Conservation (phyloP, 805 yeast species). For the Yamadazyma olivae region DNA sequence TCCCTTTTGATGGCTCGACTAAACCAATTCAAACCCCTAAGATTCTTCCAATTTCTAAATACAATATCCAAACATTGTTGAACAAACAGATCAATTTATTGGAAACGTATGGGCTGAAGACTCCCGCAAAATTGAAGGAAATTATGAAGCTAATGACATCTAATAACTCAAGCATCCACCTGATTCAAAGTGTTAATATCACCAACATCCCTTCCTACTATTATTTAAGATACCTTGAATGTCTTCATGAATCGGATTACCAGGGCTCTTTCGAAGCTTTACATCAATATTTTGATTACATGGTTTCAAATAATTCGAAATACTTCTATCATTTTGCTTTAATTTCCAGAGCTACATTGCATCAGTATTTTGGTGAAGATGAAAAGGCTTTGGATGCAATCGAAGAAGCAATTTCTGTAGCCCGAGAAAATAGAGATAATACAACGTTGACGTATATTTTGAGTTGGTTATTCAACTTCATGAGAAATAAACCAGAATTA, state of each 20-base stretch:
- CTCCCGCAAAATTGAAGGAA: slow-evolving; percentile 41
- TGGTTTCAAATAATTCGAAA: slow-evolving; percentile 63
- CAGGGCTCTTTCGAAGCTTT: slow-evolving; percentile 49
- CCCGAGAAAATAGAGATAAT: slow-evolving; percentile 79
- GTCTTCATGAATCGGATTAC: slow-evolving; percentile 57
- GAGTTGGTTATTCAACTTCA: slow-evolving; percentile 70
- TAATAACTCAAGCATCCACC: slow-evolving; percentile 34
- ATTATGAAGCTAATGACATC: slow-evolving; percentile 47
- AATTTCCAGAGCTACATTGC: slow-evolving; percentile 66
- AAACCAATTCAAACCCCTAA: slow-evolving; percentile 6
- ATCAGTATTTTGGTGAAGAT: slow-evolving; percentile 63
- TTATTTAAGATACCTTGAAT: slow-evolving; percentile 60
- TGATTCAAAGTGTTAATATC: slow-evolving; percentile 28
- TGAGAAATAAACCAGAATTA: slow-evolving; percentile 63
- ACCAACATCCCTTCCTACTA: slow-evolving; percentile 39
- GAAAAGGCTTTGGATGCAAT: slow-evolving; percentile 73
- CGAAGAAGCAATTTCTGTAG: slow-evolving; percentile 84
- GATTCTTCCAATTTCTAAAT: slow-evolving; percentile 43
- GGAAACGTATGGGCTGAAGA: slow-evolving; percentile 50
- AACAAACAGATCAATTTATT: slow-evolving; percentile 52
- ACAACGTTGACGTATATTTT: slow-evolving; percentile 68
- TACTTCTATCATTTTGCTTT: slow-evolving; percentile 75
- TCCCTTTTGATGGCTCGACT: slow-evolving; percentile 5
- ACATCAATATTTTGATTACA: slow-evolving; percentile 70
- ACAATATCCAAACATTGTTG: slow-evolving; percentile 48